These are phyloP conservation scores for Mallotus japonicus DNA, from an alignment of 441 rosid genomes.

Conservation along the genomic window DNA sequence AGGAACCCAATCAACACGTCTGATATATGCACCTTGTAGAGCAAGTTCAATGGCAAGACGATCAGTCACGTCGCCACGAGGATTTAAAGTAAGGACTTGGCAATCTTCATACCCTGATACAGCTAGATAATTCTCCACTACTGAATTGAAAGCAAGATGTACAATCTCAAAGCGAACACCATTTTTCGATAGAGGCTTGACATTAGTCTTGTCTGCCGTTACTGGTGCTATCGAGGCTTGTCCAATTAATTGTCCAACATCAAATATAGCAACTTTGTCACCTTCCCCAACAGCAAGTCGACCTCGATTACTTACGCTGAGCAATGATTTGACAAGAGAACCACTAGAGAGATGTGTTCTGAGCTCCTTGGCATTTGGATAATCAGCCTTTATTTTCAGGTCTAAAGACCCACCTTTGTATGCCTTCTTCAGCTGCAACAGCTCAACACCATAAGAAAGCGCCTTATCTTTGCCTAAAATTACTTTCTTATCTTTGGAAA, in stretches of 20 bases:
- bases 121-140: constrained; percentile 95
- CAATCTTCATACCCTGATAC: constrained; percentile 99
- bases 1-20: constrained; percentile 94
- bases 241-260: constrained; percentile 95
- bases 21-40: constrained; percentile 92
- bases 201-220: constrained; percentile 95
- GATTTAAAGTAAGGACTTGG: constrained; percentile 92
- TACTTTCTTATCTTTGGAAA: constrained; percentile 73
- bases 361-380: constrained; percentile 97
- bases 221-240: constrained; percentile 94
- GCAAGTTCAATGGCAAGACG: constrained; percentile 99
- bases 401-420: constrained; percentile 98
- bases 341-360: constrained; percentile 89
- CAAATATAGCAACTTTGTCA: constrained; percentile 98
- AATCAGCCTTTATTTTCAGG: constrained; percentile 98
- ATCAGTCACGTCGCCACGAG: constrained; percentile 98
- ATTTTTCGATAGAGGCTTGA: constrained; percentile 98
- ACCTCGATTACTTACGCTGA: constrained; percentile 94
- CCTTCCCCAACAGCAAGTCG: constrained; percentile 99
- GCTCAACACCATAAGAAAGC: constrained; percentile 77
- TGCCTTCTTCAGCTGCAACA: constrained; percentile 96
- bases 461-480: constrained; percentile 78
- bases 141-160: constrained; percentile 79
- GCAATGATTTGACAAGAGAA: constrained; percentile 95
- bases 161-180: constrained; percentile 98